These are phyloP conservation scores for Albophoma yamanashiensis DNA, from an alignment of 2,329 filamentous ascomycete species.

Conservation along the genomic window DNA sequence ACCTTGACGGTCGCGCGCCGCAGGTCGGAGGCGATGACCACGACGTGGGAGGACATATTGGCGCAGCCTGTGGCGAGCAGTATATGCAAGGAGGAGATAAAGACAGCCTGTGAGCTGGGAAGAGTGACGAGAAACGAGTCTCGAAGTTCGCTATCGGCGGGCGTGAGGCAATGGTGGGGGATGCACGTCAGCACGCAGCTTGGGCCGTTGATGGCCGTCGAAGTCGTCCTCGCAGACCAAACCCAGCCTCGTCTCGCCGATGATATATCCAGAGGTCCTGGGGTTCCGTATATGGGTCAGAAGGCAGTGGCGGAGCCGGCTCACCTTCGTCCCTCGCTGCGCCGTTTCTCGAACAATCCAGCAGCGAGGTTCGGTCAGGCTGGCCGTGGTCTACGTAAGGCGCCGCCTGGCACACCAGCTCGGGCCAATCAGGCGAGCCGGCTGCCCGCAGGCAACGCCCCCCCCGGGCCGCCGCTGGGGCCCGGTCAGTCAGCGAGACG, in stretches of 20 bases:
- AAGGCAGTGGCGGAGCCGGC: background rate
- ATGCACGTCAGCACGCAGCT: background rate
- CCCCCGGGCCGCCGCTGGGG: background rate
- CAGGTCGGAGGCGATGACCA: constrained; percentile 73
- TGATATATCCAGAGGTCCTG: background rate
- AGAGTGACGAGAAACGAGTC: background rate
- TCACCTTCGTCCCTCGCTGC: background rate
- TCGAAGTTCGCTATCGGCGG: background rate
- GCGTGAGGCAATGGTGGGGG: background rate
- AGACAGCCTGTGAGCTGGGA: background rate
- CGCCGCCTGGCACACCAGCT: constrained; percentile 4
- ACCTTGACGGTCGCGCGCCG: constrained; percentile 76
- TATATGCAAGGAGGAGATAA: background rate
- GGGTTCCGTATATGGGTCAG: background rate
- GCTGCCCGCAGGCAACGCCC: background rate
- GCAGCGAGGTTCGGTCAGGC: background rate
- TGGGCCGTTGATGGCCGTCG: background rate
- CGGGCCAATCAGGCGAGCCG: constrained; percentile 4
- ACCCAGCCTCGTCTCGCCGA: background rate
- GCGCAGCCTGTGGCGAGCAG: background rate
- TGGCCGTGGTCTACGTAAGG: constrained; percentile 2
- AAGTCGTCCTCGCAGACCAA: background rate
- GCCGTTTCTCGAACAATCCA: background rate
- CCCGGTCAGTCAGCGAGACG: background rate
- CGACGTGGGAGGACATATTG: constrained; percentile 76